A percentile compares a stretch with the other conserved stretches of the same genome.
Evolutionary conservation across 768 basidiomycete genomes (phyloP).

Genomic region (Mycena epipterygia): DNA sequence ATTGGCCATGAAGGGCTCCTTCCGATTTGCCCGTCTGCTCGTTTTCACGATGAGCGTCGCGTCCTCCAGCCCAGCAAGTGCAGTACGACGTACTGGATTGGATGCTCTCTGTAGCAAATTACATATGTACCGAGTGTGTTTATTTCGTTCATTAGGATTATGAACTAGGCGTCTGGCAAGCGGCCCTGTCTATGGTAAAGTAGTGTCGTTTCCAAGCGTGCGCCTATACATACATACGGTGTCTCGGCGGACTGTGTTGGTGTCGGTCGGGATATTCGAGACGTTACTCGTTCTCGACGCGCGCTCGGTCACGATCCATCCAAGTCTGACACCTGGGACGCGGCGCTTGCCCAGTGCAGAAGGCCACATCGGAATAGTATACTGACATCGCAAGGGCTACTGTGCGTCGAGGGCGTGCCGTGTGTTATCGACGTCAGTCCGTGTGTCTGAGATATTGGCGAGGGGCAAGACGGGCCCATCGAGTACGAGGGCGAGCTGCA

Average conservation of each 20-base stretch:
- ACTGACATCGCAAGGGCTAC: not conserved
- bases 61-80: no score
- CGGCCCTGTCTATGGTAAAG: not conserved
- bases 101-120: no score
- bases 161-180: slow-evolving; percentile 5
- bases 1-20: no score
- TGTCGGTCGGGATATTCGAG: no score
- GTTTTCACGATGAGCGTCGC: no score
- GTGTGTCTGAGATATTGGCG: slow-evolving; percentile 28
- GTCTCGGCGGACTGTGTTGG: no score
- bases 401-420: slow-evolving; percentile 17
- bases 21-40: not conserved
- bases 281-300: no score
- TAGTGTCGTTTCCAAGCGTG: not conserved
- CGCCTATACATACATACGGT: no score
- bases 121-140: not conserved
- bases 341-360: not conserved
- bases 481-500: not conserved
- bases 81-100: no score
- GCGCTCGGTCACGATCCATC: no score
- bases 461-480: no score
- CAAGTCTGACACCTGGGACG: no score
- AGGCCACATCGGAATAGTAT: not conserved
- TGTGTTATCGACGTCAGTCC: slow-evolving; percentile 19
- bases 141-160: slow-evolving; percentile 15